Percentiles rank a stretch among this genome's conserved stretches.
Evolutionary conservation across 495 filamentous ascomycete species (phyloP).

Genomic region (Podospora didyma): DNA sequence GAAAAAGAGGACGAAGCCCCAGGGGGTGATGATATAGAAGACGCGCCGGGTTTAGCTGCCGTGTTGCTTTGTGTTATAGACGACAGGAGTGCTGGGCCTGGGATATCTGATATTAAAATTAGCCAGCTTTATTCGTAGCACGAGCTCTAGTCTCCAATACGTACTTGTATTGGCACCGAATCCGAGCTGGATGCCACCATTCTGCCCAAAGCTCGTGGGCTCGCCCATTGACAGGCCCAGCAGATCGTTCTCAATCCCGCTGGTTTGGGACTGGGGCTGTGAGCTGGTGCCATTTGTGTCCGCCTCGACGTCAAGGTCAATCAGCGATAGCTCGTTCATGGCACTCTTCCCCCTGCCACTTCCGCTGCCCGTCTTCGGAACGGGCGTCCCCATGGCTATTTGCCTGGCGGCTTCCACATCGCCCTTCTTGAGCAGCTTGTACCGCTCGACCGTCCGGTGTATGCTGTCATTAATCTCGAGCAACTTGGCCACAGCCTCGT

Average conservation of each 20-base stretch:
- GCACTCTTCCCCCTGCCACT: conserved; percentile 70
- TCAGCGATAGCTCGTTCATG: conserved; percentile 84
- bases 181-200: conserved; percentile 83
- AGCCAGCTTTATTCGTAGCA: neutral
- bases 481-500: conserved; percentile 91
- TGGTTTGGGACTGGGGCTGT: conserved; percentile 20
- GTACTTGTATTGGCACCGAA: conserved; percentile 65
- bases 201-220: conserved; percentile 55
- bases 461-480: conserved; percentile 98
- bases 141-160: conserved; percentile 11
- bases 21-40: conserved; percentile 36
- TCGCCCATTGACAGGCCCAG: conserved; percentile 50
- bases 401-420: conserved; percentile 83
- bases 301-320: conserved; percentile 77
- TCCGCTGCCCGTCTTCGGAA: conserved; percentile 52
- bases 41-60: conserved; percentile 37
- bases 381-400: conserved; percentile 78
- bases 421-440: conserved; percentile 89
- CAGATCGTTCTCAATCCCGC: conserved; percentile 49
- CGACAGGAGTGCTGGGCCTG: conserved; percentile 61
- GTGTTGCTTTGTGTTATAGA: conserved; percentile 57
- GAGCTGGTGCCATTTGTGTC: conserved; percentile 52
- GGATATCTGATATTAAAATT: conserved; percentile 43
- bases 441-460: conserved; percentile 91
- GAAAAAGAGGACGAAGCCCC: conserved; percentile 45